Percentiles rank a stretch among this genome's conserved stretches.
Conservation (phyloP, 495 filamentous ascomycete genomes). For the Lichenothelia convexa region DNA sequence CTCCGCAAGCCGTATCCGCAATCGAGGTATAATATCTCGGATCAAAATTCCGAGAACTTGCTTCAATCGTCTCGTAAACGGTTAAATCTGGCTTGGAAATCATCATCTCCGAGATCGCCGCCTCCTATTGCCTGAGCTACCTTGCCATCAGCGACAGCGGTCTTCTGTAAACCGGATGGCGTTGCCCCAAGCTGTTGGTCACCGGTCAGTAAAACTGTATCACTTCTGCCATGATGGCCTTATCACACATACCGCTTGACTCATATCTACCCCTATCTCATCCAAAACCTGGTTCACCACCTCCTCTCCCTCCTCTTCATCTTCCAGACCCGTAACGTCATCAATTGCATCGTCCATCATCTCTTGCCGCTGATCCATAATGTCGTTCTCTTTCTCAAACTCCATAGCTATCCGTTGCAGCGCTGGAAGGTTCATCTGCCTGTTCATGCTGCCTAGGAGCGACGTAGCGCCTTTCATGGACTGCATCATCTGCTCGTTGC, state of each 20-base stretch:
- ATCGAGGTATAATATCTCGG: too few species aligned
- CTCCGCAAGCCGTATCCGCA: too few species aligned
- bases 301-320: conserved; percentile 83
- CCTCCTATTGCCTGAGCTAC: conserved; percentile 27
- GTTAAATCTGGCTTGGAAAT: conserved; percentile 28
- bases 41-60: too few species aligned
- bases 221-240: neutral
- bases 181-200: conserved; percentile 25
- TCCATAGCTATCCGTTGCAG: conserved; percentile 97
- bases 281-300: conserved; percentile 91
- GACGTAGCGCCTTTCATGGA: conserved; percentile 96
- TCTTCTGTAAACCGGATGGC: conserved; percentile 24
- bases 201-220: conserved; percentile 6
- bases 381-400: conserved; percentile 95
- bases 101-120: conserved; percentile 25
- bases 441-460: conserved; percentile 88
- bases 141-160: conserved; percentile 19
- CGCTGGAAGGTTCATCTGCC: conserved; percentile 88
- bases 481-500: conserved; percentile 99
- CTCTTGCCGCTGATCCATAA: conserved; percentile 97
- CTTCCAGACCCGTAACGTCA: conserved; percentile 84
- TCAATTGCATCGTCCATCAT: conserved; percentile 99
- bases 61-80: conserved; percentile 22
- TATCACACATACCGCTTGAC: conserved; percentile 49
- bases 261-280: conserved; percentile 89